A percentile compares a stretch with the other conserved stretches of the same genome.
Conservation (phyloP, 371 early-diverging fungal genomes). For the Mortierella polycephala region DNA sequence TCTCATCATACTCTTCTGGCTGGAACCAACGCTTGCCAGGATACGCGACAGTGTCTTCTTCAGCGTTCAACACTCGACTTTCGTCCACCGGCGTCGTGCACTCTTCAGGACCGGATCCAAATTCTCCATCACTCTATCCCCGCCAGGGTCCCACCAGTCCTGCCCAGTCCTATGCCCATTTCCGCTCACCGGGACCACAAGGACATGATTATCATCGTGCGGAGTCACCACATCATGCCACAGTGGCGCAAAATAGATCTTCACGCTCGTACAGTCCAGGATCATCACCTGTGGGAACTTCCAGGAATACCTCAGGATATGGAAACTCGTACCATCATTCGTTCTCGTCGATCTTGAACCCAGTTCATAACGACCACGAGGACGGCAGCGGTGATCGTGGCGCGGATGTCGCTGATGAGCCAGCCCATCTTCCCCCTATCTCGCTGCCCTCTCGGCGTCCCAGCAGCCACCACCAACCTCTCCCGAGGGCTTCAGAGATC, state of each 20-base stretch:
- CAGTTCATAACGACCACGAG: slow-evolving; percentile 5
- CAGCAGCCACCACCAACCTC: slow-evolving; percentile 14
- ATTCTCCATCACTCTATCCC: slow-evolving; percentile 34
- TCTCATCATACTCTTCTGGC: slow-evolving; percentile 38
- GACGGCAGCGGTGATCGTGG: not conserved
- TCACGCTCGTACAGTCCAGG: slow-evolving; percentile 1
- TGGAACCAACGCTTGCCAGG: slow-evolving; percentile 53
- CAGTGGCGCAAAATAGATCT: not conserved
- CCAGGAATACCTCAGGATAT: slow-evolving; percentile 14
- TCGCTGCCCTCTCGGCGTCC: slow-evolving; percentile 33
- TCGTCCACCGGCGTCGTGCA: slow-evolving; percentile 47
- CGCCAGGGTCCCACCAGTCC: slow-evolving; percentile 19
- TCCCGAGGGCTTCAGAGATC: slow-evolving; percentile 46
- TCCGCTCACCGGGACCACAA: slow-evolving; percentile 18
- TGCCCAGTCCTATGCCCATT: slow-evolving; percentile 22
- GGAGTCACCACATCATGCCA: slow-evolving; percentile 11
- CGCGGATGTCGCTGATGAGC: not conserved
- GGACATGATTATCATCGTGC: slow-evolving; percentile 26
- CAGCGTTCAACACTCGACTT: slow-evolving; percentile 34
- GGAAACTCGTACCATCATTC: slow-evolving; percentile 15
- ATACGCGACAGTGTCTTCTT: slow-evolving; percentile 45
- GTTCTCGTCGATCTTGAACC: slow-evolving; percentile 29
- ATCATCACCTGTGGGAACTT: not conserved
- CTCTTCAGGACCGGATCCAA: slow-evolving; percentile 20
- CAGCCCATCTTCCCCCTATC: slow-evolving; percentile 40